Conservation (phyloP, 1,284 basidiomycete genomes). For the Trichosporon ovoides region DNA sequence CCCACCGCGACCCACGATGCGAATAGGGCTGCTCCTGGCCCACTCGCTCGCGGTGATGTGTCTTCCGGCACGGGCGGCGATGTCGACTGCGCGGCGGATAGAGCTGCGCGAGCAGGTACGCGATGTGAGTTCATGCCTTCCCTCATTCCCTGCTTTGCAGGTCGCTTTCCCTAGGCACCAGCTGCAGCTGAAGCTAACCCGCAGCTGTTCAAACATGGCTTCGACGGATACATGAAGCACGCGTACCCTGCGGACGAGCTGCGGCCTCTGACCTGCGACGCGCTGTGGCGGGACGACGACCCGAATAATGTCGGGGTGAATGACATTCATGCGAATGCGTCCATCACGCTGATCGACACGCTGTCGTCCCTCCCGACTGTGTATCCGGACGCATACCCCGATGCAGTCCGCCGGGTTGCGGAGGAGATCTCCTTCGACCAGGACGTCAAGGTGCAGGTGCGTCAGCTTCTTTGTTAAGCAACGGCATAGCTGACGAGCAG, state of each 20-base stretch:
- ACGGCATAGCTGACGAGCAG: constrained; percentile 38
- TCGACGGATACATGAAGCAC: constrained; percentile 44
- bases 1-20: constrained; percentile 2
- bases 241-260: constrained; percentile 58
- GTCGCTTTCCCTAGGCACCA: too few species aligned
- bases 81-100: constrained; percentile 7
- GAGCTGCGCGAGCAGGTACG: constrained; percentile 17
- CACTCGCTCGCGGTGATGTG: background rate
- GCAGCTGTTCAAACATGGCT: constrained; percentile 47
- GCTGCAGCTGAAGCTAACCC: too few species aligned
- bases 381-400: constrained; percentile 34
- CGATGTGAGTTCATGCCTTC: constrained; percentile 9
- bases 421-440: constrained; percentile 39
- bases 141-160: too few species aligned
- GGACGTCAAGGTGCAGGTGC: constrained; percentile 56
- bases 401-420: constrained; percentile 34
- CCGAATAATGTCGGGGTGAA: constrained; percentile 51
- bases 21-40: constrained; percentile 4
- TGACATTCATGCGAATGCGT: constrained; percentile 65
- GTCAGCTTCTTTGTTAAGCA: constrained; percentile 58
- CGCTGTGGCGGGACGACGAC: constrained; percentile 33
- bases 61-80: background rate
- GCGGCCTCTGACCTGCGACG: constrained; percentile 73
- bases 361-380: constrained; percentile 41
- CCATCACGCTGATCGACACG: constrained; percentile 45